Conservation (phyloP, 352 stramenopile genomes). For the Pythium dissimile region DNA sequence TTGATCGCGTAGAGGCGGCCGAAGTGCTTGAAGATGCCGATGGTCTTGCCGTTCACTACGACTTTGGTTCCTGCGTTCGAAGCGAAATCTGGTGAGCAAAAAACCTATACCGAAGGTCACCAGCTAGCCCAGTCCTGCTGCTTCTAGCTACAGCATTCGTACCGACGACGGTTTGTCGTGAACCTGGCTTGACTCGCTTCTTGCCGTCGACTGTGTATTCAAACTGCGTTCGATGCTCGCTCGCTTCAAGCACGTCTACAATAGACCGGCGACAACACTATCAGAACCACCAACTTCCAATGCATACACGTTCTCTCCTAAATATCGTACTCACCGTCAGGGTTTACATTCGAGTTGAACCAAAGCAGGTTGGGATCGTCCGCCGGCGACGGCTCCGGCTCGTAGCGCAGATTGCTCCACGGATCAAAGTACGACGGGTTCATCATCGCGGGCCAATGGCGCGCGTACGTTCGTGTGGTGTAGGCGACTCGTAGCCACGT, state of each 20-base stretch:
- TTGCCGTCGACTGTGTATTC: slow-evolving; percentile 72
- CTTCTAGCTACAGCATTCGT: background rate
- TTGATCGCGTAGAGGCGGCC: slow-evolving; percentile 70
- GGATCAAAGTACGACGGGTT: slow-evolving; percentile 16
- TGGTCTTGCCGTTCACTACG: slow-evolving; percentile 55
- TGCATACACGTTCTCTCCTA: background rate
- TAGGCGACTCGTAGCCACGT: too few relatives aligned
- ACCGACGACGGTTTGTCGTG: slow-evolving; percentile 56
- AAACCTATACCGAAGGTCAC: background rate
- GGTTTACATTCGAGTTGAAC: slow-evolving; percentile 58
- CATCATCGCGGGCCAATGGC: slow-evolving; percentile 6
- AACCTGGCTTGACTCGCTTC: slow-evolving; percentile 69
- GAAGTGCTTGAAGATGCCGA: slow-evolving; percentile 84
- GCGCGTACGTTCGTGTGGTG: too few relatives aligned
- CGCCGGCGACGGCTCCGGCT: slow-evolving; percentile 11
- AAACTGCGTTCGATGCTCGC: slow-evolving; percentile 59
- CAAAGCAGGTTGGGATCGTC: slow-evolving; percentile 39
- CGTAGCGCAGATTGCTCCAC: slow-evolving; percentile 26
- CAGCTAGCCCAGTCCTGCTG: background rate
- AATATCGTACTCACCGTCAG: slow-evolving; percentile 44
- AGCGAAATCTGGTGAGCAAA: background rate
- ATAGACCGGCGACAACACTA: background rate
- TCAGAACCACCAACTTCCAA: background rate
- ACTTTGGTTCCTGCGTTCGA: slow-evolving; percentile 48
- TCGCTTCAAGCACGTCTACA: slow-evolving; percentile 76